Conservation (phyloP, 306 rosid genomes). For the Castanea mollissima region DNA sequence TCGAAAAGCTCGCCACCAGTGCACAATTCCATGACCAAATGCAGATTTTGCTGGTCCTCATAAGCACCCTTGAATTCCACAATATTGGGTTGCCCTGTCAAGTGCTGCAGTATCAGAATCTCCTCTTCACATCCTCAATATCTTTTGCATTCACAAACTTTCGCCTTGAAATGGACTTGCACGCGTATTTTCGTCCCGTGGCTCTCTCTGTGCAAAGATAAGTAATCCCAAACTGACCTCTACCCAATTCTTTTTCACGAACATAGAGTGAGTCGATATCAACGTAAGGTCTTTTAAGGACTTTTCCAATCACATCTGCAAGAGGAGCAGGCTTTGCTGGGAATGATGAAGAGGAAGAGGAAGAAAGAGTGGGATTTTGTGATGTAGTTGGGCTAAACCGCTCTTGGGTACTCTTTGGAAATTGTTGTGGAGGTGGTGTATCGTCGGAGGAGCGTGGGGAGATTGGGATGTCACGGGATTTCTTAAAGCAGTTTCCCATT, state of each 20-base stretch:
- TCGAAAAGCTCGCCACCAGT: conserved; percentile 90
- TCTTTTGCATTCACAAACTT: conserved; percentile 41
- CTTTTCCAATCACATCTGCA: conserved; percentile 30
- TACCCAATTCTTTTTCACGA: conserved; percentile 66
- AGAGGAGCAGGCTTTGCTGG: background rate
- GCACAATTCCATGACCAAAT: conserved; percentile 80
- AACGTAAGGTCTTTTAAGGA: conserved; percentile 49
- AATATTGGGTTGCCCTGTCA: conserved; percentile 85
- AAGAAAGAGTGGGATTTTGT: no score
- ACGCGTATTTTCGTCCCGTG: conserved; percentile 58
- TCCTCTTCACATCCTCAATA: conserved; percentile 67
- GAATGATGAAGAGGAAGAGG: conserved; percentile 1
- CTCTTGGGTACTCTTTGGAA: conserved; percentile 4
- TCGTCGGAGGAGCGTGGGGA: conserved; percentile 31
- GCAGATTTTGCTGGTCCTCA: conserved; percentile 58
- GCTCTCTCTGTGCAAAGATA: conserved; percentile 62
- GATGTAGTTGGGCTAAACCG: conserved; percentile 7
- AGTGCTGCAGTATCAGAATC: conserved; percentile 62
- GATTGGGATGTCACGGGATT: conserved; percentile 48
- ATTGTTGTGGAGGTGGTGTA: conserved; percentile 14
- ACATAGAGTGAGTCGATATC: conserved; percentile 43
- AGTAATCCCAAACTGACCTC: conserved; percentile 81
- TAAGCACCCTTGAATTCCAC: conserved; percentile 81
- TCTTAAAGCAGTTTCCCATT: conserved; percentile 78
- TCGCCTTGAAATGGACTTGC: conserved; percentile 59